These are phyloP conservation scores for Exophiala bonariae DNA, from an alignment of 2,329 filamentous ascomycete species.

Conservation along the genomic window DNA sequence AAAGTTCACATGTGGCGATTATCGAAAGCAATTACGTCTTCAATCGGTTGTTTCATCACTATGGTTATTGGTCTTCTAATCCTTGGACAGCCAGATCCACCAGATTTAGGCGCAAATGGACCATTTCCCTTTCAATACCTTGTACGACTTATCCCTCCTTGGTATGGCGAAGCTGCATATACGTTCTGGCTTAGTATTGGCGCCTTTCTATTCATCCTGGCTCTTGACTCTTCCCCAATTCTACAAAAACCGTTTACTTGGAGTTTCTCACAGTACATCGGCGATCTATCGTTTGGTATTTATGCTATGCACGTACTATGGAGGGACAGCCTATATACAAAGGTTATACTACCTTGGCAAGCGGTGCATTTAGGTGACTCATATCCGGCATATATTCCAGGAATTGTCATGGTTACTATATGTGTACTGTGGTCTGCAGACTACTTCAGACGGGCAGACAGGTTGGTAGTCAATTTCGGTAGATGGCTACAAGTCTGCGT, in stretches of 20 bases:
- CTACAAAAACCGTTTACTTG: constrained; percentile 44
- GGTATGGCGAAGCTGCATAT: constrained; percentile 42
- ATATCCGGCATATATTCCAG: neutral
- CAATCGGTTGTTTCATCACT: constrained; percentile 1
- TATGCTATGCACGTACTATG: constrained; percentile 43
- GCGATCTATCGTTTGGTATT: constrained; percentile 47
- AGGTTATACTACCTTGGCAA: constrained; percentile 4
- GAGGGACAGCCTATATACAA: constrained; percentile 1
- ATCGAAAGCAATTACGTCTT: neutral
- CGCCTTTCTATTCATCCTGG: constrained; percentile 40
- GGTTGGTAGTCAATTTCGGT: constrained; percentile 7
- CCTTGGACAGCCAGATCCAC: constrained; percentile 11
- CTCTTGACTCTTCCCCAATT: constrained; percentile 41
- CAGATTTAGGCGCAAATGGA: neutral
- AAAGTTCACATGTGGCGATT: neutral
- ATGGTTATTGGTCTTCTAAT: constrained; percentile 9
- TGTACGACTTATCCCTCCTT: constrained; percentile 35
- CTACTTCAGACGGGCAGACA: constrained; percentile 13
- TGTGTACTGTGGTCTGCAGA: constrained; percentile 14
- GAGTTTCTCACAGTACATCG: constrained; percentile 46
- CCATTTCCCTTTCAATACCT: constrained; percentile 36
- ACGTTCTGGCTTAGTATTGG: constrained; percentile 45
- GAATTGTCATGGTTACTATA: neutral
- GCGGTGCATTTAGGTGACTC: constrained; percentile 3
- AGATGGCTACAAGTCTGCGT: constrained; percentile 10